Evolutionary conservation across 2,329 filamentous ascomycete genomes (phyloP).

Genomic region (Colletotrichum magnum): DNA sequence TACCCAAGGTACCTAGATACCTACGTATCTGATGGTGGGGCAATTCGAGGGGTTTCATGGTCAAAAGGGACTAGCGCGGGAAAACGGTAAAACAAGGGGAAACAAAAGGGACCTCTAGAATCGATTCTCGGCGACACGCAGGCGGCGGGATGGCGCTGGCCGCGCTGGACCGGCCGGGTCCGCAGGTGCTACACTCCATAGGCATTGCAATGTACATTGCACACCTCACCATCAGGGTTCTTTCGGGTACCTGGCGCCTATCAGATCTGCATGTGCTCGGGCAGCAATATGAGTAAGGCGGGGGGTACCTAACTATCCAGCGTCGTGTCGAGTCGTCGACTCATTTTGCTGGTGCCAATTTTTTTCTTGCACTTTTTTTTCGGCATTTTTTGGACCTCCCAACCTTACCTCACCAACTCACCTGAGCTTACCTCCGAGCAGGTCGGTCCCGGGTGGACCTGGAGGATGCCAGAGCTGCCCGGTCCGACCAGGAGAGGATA

Average conservation of each 20-base stretch:
- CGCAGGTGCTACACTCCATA: too few relatives aligned
- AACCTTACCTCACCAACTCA: slow-evolving; percentile 21
- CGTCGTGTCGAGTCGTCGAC: too few relatives aligned
- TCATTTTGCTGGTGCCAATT: too few relatives aligned
- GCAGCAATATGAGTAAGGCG: slow-evolving; percentile 14
- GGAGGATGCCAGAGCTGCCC: neutral
- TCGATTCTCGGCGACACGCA: slow-evolving; percentile 35
- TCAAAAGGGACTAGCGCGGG: slow-evolving; percentile 37
- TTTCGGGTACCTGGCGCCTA: slow-evolving; percentile 25
- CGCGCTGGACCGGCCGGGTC: slow-evolving; percentile 2
- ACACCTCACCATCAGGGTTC: slow-evolving; percentile 12
- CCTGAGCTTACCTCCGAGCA: slow-evolving; percentile 30
- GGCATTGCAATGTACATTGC: too few relatives aligned
- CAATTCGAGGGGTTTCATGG: slow-evolving; percentile 39
- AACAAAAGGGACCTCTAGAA: slow-evolving; percentile 35
- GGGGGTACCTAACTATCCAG: neutral
- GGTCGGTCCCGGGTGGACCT: slow-evolving; percentile 17
- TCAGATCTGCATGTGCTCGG: slow-evolving; percentile 19
- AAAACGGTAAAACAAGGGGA: slow-evolving; percentile 37
- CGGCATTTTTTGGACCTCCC: neutral
- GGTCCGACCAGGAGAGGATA: too few relatives aligned
- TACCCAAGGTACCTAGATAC: neutral
- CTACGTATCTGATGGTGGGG: slow-evolving; percentile 30
- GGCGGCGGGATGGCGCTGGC: slow-evolving; percentile 7
- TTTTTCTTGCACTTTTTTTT: slow-evolving; percentile 1